Base-by-base conservation (phyloP, 805 yeast genomes). In the Clavispora phyllophila region DNA sequence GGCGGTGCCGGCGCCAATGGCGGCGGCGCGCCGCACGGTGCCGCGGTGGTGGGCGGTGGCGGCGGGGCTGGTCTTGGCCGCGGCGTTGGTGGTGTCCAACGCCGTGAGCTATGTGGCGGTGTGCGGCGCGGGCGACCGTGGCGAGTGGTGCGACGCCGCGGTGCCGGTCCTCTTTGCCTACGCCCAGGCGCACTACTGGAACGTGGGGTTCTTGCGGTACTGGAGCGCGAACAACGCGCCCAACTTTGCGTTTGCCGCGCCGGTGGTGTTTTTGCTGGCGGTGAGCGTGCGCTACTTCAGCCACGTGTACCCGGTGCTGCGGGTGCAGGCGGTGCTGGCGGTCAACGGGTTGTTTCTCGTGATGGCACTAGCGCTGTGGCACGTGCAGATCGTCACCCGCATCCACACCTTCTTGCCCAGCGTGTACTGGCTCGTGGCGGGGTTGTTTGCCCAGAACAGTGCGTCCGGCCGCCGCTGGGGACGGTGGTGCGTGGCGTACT, bases 161-260 rank as follows among this genome's bases (percentile, higher is more conserved):
- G 40, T 85, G 0, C 87, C 86, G 6, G 75, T 83, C 18, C 67
- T 91, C 12, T 81, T 81, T 52, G 60, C 76, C 3, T 87, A 73
- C 59, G 85, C 95, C 6, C 99, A 93, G 62, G 45, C 64, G 1
- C 72, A 79, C 49, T 89, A 91, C 60, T 93, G 99, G 99, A 76
- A 81, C 51, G 75, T 71, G 35, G 98, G 99, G 0, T 78, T 90
- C 40, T 61, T 93, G 43, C 69, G 63, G 32, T 93, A 93, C 63
- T 93, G 96, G 91, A 84, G 93, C 0, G 45, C 71, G 0, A 80
- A 79, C 55, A 91, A 93, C 54, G 61, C 87, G 7, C 96, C 96
- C 9, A 86, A 90, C 61, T 91, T 93, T 58, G 23, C 81, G 9
- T 69, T 93, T 53, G 91, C 86, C 0, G 43, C 76, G 1, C 98